Base-by-base conservation (phyloP, 2,329 filamentous ascomycete species). In the Polychaeton citri region DNA sequence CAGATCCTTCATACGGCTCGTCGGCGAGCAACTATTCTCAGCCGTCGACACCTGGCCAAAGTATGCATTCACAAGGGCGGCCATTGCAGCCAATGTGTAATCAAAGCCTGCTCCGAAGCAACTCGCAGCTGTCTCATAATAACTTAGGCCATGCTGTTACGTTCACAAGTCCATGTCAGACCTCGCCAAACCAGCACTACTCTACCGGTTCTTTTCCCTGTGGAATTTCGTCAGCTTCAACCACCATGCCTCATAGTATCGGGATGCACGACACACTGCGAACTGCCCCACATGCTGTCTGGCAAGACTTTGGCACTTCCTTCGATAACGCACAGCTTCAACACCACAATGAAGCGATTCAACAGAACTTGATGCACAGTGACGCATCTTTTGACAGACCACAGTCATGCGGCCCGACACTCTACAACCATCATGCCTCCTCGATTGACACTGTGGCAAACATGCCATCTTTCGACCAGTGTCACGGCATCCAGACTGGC, bases 31-130 rank as follows among this genome's bases (percentile, higher is more conserved):
- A 35, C 9, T 16, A 32, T 17, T 32, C 24, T 10, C 24, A 28
- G 15, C 24, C 24, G 15, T 28, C 24, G 12, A 28, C 24, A 4
- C 24, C 24, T 12, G 24, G 24, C 7, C 24, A 28, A 3, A 28
- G 7, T 3, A 32, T 19, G 39, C 39, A 7, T 49, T 45, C 30
- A 51, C 51, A 5, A 44, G 46, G 24, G 46, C 50, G 3, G 38
- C 47, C 1, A 51, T 48, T 2, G 49, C 51, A 5, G 30, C 45
- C 2, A 41, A 49, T 32, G 13, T 19, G 30, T 17, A 17, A 17
- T 10, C 13, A 12, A 3, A 12, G 18, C 12, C 5, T 17, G 10
- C 17, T 32, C 12, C 13, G 30, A 19, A 17, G 30, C 30, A 32
- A 17, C 9, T 16, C 30, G 12, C 13, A 17, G 5, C 10, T 32